phyloP scores from a whole-genome alignment of 768 basidiomycete species.

The Auriscalpium orientale region DNA sequence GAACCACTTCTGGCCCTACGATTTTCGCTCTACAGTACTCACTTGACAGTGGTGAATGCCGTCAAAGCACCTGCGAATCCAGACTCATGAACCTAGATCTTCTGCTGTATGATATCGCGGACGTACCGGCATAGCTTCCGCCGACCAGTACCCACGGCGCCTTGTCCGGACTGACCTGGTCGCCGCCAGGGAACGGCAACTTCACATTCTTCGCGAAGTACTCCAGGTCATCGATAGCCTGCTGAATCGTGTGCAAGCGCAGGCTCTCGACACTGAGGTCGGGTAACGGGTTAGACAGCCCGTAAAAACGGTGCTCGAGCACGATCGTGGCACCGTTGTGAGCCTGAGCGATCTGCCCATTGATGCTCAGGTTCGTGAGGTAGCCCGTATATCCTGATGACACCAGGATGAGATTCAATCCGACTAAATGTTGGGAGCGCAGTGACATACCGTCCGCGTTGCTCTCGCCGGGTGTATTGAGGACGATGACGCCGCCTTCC shows the following conservation, averaged over 20 bases:
- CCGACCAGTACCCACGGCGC: slow-evolving; percentile 38
- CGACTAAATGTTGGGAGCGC: not conserved
- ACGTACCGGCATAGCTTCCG: slow-evolving; percentile 33
- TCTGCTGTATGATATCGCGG: not conserved
- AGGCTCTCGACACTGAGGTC: slow-evolving; percentile 55
- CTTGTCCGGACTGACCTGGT: slow-evolving; percentile 45
- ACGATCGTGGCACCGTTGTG: slow-evolving; percentile 56
- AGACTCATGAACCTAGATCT: not conserved
- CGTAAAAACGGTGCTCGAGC: slow-evolving; percentile 70
- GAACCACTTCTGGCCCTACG: not conserved
- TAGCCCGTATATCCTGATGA: slow-evolving; percentile 23
- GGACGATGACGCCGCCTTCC: slow-evolving; percentile 48
- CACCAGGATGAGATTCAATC: not conserved
- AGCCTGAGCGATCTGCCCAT: slow-evolving; percentile 58
- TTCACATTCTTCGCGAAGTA: slow-evolving; percentile 62
- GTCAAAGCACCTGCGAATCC: slow-evolving; percentile 32
- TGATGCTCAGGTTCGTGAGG: slow-evolving; percentile 59
- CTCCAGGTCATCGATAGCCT: slow-evolving; percentile 65
- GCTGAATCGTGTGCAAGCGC: slow-evolving; percentile 57
- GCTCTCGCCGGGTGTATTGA: slow-evolving; percentile 60
- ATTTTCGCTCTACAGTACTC: not conserved
- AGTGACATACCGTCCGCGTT: slow-evolving; percentile 37
- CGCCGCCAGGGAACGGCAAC: slow-evolving; percentile 61
- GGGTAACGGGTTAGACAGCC: slow-evolving; percentile 61
- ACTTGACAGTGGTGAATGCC: slow-evolving; percentile 67